Percentiles rank a stretch among this genome's conserved stretches.
These are phyloP conservation scores for Celoporthe dispersa DNA, from an alignment of 2,329 filamentous ascomycete genomes.

Conservation along the genomic window DNA sequence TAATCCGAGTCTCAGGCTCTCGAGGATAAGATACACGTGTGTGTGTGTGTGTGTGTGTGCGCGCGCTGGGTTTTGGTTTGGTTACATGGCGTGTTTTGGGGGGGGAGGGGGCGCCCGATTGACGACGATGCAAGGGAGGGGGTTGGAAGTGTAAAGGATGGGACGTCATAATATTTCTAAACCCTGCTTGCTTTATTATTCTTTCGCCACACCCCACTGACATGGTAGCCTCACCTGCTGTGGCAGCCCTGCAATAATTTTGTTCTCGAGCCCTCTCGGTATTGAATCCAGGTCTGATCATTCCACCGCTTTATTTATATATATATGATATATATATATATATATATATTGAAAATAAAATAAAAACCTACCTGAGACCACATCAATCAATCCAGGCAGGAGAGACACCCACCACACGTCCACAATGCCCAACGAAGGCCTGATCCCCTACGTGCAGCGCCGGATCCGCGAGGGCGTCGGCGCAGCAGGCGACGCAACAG, in stretches of 20 bases:
- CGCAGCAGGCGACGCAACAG: constrained; percentile 22
- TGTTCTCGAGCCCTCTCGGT: not conserved
- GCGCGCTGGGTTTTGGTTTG: not conserved
- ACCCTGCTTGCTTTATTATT: constrained; percentile 7
- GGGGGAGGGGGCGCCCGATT: no score
- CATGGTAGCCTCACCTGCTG: not conserved
- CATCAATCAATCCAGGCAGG: no score
- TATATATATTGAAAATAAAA: no score
- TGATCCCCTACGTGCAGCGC: constrained; percentile 26
- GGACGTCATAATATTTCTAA: not conserved
- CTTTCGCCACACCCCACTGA: not conserved
- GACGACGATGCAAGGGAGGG: not conserved
- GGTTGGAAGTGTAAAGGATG: no score
- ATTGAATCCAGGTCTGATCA: not conserved
- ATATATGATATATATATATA: no score
- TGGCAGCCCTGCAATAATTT: not conserved
- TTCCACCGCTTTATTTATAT: no score
- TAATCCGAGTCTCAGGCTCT: not conserved
- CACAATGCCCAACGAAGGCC: constrained; percentile 28
- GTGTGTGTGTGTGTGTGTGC: not conserved
- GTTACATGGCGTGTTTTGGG: constrained; percentile 1
- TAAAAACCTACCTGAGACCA: not conserved
- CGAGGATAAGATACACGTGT: not conserved
- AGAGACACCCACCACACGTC: no score
- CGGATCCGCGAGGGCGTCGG: constrained; percentile 26